Evolutionary conservation across 108 stramenopile genomes (phyloP), one percentile per base, ranked within the genome.

Genomic region (Stephanodiscus triporus): DNA sequence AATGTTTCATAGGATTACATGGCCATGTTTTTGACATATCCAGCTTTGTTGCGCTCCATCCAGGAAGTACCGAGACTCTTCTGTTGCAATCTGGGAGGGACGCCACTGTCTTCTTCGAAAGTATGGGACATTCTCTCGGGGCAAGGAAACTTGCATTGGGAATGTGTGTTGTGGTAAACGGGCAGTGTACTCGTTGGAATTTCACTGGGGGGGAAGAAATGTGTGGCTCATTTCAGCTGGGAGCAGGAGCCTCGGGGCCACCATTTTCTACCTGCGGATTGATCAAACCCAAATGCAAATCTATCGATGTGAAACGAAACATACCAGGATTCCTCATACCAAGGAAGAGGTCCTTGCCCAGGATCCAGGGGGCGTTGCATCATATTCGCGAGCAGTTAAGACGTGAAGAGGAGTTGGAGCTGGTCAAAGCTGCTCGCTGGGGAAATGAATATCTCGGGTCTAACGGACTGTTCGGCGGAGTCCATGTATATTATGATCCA

Each of bases 11-110:
- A n/a, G 96, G 94, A 11, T 66, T 98, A 9, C 88, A 93, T 78
- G 93, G 94, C 0, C 83, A 90, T 63, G 88, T 94, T 19, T 97
- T 92, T 69, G 92, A 98, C 74, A 86, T 98, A 61, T 93, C 95
- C 30, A 59, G 72, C n/a, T 98, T 98, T 81, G 61, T 97, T 60
- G 66, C 85, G 48, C n/a, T 66, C 9, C 97, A 98, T 82, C 97
- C 97, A 27, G 97, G 97, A 29, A 85, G 86, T 43, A 89, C 91
- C 23, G 97, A 98, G 57, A 97, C 96, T 13, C 79, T 98, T 6
- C 75, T 97, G 80, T 88, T 94, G 9, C 94, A 95, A 75, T 80
- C 95, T 5, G 97, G 97, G 19, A 65, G 80, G 27, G 97, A 98
- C 75, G 91, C 97, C 4, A 96, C 95, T 8, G 69, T 77, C 17